Base-by-base conservation (phyloP, 352 stramenopile species). In the Globisporangium heterothallicum region DNA sequence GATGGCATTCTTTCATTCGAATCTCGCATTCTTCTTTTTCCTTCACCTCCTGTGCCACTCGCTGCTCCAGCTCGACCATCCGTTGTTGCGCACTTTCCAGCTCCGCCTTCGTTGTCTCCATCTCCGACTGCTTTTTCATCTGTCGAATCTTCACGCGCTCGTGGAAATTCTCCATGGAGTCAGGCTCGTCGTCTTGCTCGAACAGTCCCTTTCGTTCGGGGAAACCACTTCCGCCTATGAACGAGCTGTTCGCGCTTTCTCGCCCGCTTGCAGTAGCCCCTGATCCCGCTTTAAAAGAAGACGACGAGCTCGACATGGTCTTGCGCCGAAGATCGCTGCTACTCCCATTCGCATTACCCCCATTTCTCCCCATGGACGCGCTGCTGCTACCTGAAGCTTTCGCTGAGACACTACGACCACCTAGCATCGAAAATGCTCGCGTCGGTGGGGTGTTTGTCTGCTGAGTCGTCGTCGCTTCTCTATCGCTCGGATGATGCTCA, bases 1-100 rank as follows among this genome's bases (percentile, higher is more conserved):
- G 69, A 42, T 92, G 78, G 50, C 81, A 92, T 43, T 92, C 81
- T 36, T 85, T 80, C 52, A 80, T 84, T 45, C 81, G 74, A 55
- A 89, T 92, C 30, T 62, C 66, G 35, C 47, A 75, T 57, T 88
- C 79, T 7, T 78, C 67, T 45, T 86, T 88, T 46, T 81, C 71
- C 38, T 69, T 73, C n/a, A 50, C 62, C 8, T 68, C 62, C 5
- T 54, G 29, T 29, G 19, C 34, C 0, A 88, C 57, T 48, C 59
- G 58, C n/a, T 41, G 58, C 38, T 79, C 72, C 3, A 87, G 43
- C 10, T 75, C 60, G 7, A 55, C 49, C 1, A 58, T 52, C 0
- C 52, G 66, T 16, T 62, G 53, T 22, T 73, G 58, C 10, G 66
- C 61, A 2, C 25, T 53, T 24, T 86, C 70, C 13, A 92, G 50